Evolutionary conservation across 306 rosid genomes (phyloP), one percentile per base, ranked within the genome.

Genomic region (Gastrolobium bilobum): DNA sequence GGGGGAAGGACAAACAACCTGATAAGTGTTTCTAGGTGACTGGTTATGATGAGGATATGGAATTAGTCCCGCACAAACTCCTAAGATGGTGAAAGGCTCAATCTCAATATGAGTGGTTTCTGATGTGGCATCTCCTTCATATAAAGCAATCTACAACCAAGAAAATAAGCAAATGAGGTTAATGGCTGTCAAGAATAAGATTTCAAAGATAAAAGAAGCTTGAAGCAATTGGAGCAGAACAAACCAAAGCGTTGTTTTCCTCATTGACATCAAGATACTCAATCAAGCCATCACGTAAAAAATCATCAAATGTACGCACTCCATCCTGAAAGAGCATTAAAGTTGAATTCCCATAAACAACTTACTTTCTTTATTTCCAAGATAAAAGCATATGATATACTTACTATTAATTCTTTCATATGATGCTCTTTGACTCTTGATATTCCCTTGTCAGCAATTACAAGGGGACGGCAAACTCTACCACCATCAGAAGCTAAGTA

Each of bases 11-110:
- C 2, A 26, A 75, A 31, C 59, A 76, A 94, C 98, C 97, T 94
- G 99, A 82, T 94, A 94, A 14, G 99, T 94, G 81, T 94, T 94
- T 86, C 99, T 88, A n/a, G 97, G 99, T 1, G 99, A 94, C 82
- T 94, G 99, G 75, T 94, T 94, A 82, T 94, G 99, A 91, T 94
- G 99, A 77, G 99, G 99, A 83, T 87, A 94, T 14, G 99, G 99
- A 84, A 94, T 94, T 71, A 94, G 79, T 68, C 99, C 99, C 4
- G 99, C 99, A 51, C 80, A 56, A 82, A 94, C 97, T 62, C 99
- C 99, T 71, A 94, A 85, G 77, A 94, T 88, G 54, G 99, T 92
- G 77, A 94, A 87, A 66, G 99, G 97, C 88, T 94, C 99, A 77
- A 95, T 92, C 85, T 95, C 98, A 48, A 92, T 87, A 83, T 91